Conservation (phyloP, 129 eudicot species). For the Flaveria robusta region DNA sequence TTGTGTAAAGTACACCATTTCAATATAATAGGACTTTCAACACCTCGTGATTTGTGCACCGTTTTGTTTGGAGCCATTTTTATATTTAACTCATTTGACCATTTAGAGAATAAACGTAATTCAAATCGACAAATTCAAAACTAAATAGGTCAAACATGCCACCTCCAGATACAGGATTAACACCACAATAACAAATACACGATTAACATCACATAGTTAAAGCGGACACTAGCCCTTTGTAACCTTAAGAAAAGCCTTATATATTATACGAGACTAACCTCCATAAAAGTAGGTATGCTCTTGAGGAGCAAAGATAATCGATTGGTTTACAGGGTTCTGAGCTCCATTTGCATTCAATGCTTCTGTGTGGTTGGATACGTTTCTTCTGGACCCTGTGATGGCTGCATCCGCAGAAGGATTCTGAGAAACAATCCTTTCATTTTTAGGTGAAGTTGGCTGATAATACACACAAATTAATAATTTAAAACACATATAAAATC, state of each 20-base stretch:
- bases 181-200: too few relatives aligned
- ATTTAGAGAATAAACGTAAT: neutral
- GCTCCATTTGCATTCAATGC: conserved; percentile 55
- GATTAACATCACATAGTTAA: neutral
- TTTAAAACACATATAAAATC: conserved; percentile 22
- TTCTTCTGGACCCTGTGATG: conserved; percentile 56
- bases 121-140: neutral
- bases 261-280: conserved; percentile 47
- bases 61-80: too few relatives aligned
- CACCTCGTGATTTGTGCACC: too few relatives aligned
- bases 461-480: conserved; percentile 32
- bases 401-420: conserved; percentile 68
- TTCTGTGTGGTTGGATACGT: conserved; percentile 45
- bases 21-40: too few relatives aligned
- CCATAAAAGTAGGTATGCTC: conserved; percentile 75
- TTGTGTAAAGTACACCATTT: too few relatives aligned
- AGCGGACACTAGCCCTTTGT: neutral
- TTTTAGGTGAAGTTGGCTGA: conserved; percentile 80
- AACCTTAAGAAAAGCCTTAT: neutral
- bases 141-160: neutral
- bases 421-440: conserved; percentile 69
- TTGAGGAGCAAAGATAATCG: conserved; percentile 51
- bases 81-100: neutral
- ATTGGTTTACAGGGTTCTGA: conserved; percentile 41
- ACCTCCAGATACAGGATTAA: too few relatives aligned